Evolutionary conservation across 352 stramenopile genomes (phyloP), one percentile per base, ranked within the genome.

Genomic region (Phytophthora sp.): DNA sequence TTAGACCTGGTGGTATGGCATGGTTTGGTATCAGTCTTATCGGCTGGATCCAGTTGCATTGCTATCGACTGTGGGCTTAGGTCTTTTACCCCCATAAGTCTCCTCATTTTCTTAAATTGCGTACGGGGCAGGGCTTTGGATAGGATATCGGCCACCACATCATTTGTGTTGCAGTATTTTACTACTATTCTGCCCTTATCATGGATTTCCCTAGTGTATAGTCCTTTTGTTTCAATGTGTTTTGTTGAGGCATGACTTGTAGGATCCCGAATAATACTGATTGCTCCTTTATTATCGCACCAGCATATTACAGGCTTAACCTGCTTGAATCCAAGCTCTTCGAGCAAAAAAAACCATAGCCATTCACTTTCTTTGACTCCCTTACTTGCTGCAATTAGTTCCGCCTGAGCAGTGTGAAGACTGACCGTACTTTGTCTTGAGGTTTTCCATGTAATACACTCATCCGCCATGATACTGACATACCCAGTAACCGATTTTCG

Each of bases 341-440:
- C n/a, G n/a, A n/a, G 13, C 2, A 68, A 60, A 50, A 67, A 15
- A 55, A 54, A 7, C 18, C 36, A 49, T 26, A 55, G 2, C 29
- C 29, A 63, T 20, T 47, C 50, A 3, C 42, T 62, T 13, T 68
- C 50, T 51, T 56, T 68, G 2, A 68, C 27, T 3, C 51, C 30
- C 50, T 63, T 42, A 41, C 60, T 63, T 9, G 35, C 41, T 11
- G 59, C 50, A n/a, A 67, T 62, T 33, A 62, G 12, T 42, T 68
- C 60, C 21, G 42, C 18, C 23, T 68, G 49, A 21, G 60, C 60
- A 30, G 51, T 68, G 29, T 63, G 38, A 6, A 68, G 49, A 39
- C 38, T 24, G 16, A 45, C 38, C 23, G 36, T 59, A 39, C 45
- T 20, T 59, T 59, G 24, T 18, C 52, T 57, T 16, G 52, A 50